Percentiles rank a stretch among this genome's conserved stretches.
Evolutionary conservation across 257 asterid genomes (phyloP).

Genomic region (Dorcoceras hygrometricum): DNA sequence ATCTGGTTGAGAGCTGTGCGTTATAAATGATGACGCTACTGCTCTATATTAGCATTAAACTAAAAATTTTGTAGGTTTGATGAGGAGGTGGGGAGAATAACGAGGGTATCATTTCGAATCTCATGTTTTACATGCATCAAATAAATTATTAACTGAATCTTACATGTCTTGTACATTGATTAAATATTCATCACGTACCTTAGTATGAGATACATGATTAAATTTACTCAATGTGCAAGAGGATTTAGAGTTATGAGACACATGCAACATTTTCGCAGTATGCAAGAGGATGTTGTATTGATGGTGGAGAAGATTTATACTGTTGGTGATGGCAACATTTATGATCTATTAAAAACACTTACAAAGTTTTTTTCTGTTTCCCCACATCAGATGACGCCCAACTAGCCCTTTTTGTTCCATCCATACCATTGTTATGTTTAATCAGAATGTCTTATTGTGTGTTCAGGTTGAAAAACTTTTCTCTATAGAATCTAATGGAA

Average conservation of each 20-base stretch:
- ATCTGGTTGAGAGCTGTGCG: not conserved
- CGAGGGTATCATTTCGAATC: not conserved
- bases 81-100: not conserved
- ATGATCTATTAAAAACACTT: not conserved
- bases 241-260: not conserved
- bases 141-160: not conserved
- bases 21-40: too few relatives aligned
- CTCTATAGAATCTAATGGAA: constrained; percentile 58
- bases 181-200: not conserved
- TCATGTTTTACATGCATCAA: not conserved
- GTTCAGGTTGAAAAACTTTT: constrained; percentile 75
- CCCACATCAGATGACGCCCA: not conserved
- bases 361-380: not conserved
- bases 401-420: not conserved
- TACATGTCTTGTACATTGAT: not conserved
- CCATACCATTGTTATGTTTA: not conserved
- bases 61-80: not conserved
- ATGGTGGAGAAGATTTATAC: not conserved
- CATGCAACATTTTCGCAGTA: not conserved
- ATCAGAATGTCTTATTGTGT: not conserved
- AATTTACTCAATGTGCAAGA: not conserved
- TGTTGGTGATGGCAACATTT: too few relatives aligned
- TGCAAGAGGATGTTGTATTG: not conserved
- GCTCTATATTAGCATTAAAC: not conserved
- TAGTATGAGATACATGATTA: not conserved